Evolutionary conservation across 495 filamentous ascomycete species (phyloP).

Genomic region (Tetracladium marchalianum): DNA sequence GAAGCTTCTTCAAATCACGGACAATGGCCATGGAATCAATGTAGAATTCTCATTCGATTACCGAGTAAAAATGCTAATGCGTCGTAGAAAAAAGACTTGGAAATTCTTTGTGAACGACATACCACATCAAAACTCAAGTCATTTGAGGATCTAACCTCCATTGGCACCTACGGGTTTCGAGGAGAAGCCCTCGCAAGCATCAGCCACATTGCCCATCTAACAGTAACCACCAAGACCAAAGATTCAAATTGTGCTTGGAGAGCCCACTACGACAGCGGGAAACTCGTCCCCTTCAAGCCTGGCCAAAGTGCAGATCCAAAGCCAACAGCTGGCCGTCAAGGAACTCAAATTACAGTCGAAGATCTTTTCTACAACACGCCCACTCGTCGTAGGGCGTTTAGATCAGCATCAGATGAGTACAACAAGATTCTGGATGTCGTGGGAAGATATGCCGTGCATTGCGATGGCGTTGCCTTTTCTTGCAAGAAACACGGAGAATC

Average conservation of each 20-base stretch:
- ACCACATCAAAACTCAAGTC: conserved; percentile 94
- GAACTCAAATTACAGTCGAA: conserved; percentile 95
- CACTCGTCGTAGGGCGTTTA: conserved; percentile 78
- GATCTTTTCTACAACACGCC: conserved; percentile 97
- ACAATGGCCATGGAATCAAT: conserved; percentile 95
- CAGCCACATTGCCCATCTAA: conserved; percentile 94
- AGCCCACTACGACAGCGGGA: conserved; percentile 78
- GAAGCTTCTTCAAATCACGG: conserved; percentile 93
- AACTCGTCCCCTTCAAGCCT: conserved; percentile 78
- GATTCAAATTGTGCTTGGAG: conserved; percentile 84
- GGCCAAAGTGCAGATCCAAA: conserved; percentile 84
- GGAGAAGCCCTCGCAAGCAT: conserved; percentile 97
- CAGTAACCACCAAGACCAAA: conserved; percentile 86
- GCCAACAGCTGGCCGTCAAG: conserved; percentile 79
- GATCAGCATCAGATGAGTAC: conserved; percentile 90
- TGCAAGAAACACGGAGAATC: conserved; percentile 95
- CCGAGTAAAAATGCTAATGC: conserved; percentile 5
- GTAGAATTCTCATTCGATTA: conserved; percentile 35
- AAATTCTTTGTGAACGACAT: conserved; percentile 92
- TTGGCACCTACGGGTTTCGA: conserved; percentile 93
- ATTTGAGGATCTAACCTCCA: conserved; percentile 87
- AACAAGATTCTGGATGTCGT: conserved; percentile 96
- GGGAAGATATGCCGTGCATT: conserved; percentile 92
- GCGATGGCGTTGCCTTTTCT: conserved; percentile 79
- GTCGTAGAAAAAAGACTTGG: conserved; percentile 71